Conservation (phyloP, 2,329 filamentous ascomycete species). For the Cryoendolithus antarcticus region DNA sequence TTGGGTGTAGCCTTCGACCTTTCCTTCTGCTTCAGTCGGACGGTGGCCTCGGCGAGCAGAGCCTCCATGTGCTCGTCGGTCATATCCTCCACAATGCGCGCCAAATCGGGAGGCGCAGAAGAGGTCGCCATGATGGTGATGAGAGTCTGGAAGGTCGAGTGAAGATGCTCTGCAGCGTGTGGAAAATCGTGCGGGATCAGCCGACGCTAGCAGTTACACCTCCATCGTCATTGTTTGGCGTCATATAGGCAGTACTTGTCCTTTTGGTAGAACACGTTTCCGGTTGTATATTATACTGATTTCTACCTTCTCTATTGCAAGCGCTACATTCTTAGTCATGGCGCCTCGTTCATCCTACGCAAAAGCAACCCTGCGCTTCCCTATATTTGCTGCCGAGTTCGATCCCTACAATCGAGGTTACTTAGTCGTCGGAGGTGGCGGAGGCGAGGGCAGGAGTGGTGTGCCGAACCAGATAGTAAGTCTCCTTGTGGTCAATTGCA, state of each 20-base stretch:
- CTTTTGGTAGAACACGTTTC: too few species aligned
- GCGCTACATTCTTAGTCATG: not conserved
- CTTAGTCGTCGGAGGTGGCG: constrained; percentile 75
- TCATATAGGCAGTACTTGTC: too few species aligned
- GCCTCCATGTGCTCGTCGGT: constrained; percentile 52
- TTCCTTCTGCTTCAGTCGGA: constrained; percentile 38
- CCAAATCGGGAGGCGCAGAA: not conserved
- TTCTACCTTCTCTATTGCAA: too few species aligned
- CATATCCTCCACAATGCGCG: constrained; percentile 30
- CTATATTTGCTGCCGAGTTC: constrained; percentile 78
- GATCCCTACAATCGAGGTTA: constrained; percentile 65
- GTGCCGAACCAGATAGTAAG: constrained; percentile 78
- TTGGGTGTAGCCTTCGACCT: constrained; percentile 13
- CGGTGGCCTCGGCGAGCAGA: constrained; percentile 52
- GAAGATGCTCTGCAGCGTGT: too few species aligned
- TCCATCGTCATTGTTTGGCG: too few species aligned
- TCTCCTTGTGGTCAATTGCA: constrained; percentile 8
- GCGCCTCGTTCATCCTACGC: constrained; percentile 31
- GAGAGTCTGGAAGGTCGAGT: too few species aligned
- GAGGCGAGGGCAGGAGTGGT: constrained; percentile 67
- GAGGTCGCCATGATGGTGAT: too few species aligned
- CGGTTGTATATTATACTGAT: too few species aligned
- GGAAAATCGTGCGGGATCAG: too few species aligned
- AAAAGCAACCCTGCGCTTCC: constrained; percentile 63
- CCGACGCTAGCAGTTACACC: too few species aligned